These are phyloP conservation scores for Nannizzia gypsea DNA, from an alignment of 2,329 filamentous ascomycete genomes.

Conservation along the genomic window DNA sequence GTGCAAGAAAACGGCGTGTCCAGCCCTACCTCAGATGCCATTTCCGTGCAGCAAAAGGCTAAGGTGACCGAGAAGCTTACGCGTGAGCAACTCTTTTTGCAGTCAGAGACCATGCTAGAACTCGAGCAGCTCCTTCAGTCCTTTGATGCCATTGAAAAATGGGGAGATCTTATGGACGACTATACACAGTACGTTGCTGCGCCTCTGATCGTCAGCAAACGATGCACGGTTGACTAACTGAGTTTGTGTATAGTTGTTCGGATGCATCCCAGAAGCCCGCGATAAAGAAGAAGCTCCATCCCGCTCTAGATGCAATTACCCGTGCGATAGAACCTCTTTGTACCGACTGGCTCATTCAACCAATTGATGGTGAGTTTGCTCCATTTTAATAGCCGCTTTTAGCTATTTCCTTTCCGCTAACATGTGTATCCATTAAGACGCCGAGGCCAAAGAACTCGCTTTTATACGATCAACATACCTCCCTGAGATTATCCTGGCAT, in stretches of 20 bases:
- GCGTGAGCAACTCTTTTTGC: slow-evolving; percentile 20
- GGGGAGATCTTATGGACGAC: slow-evolving; percentile 44
- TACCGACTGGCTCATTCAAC: slow-evolving; percentile 48
- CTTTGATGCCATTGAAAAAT: slow-evolving; percentile 57
- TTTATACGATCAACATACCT: slow-evolving; percentile 66
- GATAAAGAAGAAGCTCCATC: slow-evolving; percentile 45
- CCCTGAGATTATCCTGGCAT: slow-evolving; percentile 74
- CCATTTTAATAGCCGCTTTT: background rate
- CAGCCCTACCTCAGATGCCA: background rate
- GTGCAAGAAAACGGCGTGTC: slow-evolving; percentile 17
- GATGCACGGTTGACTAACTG: background rate
- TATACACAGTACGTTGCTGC: slow-evolving; percentile 28
- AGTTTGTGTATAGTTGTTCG: slow-evolving; percentile 10
- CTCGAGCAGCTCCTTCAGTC: slow-evolving; percentile 55
- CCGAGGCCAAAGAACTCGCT: slow-evolving; percentile 50
- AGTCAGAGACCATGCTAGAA: slow-evolving; percentile 47
- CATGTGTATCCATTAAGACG: slow-evolving; percentile 27
- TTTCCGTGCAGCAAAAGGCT: slow-evolving; percentile 12
- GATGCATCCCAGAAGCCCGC: slow-evolving; percentile 32
- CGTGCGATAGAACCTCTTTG: slow-evolving; percentile 51
- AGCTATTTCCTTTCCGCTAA: background rate
- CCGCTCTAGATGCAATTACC: slow-evolving; percentile 44
- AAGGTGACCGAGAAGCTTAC: slow-evolving; percentile 13
- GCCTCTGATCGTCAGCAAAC: background rate
- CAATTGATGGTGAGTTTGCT: slow-evolving; percentile 42